Conservation (phyloP, 2,329 filamentous ascomycete genomes). For the Epichloe brachyelytri region DNA sequence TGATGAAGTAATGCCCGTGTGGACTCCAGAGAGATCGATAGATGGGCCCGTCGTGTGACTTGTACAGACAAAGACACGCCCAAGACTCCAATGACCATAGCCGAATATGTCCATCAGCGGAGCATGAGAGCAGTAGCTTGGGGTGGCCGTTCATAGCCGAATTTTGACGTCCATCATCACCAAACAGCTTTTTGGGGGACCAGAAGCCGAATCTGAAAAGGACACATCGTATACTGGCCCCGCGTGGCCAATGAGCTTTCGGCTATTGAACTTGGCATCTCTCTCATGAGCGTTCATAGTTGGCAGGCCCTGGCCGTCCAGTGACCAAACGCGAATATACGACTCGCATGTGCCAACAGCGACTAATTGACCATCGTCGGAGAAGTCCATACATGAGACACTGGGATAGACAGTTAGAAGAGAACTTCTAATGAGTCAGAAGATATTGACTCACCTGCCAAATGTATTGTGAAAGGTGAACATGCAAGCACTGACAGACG, state of each 20-base stretch:
- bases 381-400: slow-evolving; percentile 90
- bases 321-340: slow-evolving; percentile 87
- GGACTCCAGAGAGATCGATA: slow-evolving; percentile 85
- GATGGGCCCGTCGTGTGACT: slow-evolving; percentile 79
- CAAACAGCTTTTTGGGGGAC: slow-evolving; percentile 35
- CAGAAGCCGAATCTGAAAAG: slow-evolving; percentile 63
- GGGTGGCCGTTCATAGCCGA: slow-evolving; percentile 39
- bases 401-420: slow-evolving; percentile 28
- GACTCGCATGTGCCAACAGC: slow-evolving; percentile 87
- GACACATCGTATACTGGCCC: slow-evolving; percentile 80
- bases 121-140: slow-evolving; percentile 74
- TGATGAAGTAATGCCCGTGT: slow-evolving; percentile 89
- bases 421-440: not conserved
- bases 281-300: slow-evolving; percentile 49
- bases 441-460: slow-evolving; percentile 51
- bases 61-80: slow-evolving; percentile 88
- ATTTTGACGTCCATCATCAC: slow-evolving; percentile 30
- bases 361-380: slow-evolving; percentile 74
- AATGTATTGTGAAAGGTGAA: slow-evolving; percentile 97
- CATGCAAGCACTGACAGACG: slow-evolving; percentile 83
- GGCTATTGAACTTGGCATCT: slow-evolving; percentile 47
- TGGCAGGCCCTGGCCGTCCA: slow-evolving; percentile 71
- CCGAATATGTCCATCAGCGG: slow-evolving; percentile 75
- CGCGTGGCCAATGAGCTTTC: slow-evolving; percentile 75
- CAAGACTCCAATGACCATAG: slow-evolving; percentile 89